Conservation (phyloP, 2,329 filamentous ascomycete genomes). For the Pyrenophora seminiperda region DNA sequence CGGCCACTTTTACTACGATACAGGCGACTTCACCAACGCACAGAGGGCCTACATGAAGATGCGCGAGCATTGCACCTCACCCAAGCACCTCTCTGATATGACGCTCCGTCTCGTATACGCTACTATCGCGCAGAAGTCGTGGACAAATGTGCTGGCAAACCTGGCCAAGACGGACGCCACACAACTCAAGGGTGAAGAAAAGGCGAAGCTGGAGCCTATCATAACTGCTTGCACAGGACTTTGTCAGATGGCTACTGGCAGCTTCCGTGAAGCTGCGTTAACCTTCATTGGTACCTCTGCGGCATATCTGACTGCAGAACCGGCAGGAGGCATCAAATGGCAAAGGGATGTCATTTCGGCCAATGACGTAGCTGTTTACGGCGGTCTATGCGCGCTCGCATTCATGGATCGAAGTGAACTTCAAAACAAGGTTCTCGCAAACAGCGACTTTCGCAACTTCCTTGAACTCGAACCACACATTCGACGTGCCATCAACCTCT, state of each 20-base stretch:
- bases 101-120: constrained; percentile 78
- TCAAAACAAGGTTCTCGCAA: constrained; percentile 77
- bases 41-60: constrained; percentile 82
- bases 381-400: constrained; percentile 85
- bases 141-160: constrained; percentile 69
- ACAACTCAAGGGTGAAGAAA: constrained; percentile 62
- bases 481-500: constrained; percentile 85
- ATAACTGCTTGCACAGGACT: constrained; percentile 67
- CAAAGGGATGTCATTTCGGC: constrained; percentile 76
- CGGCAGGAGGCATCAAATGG: constrained; percentile 56
- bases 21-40: constrained; percentile 74
- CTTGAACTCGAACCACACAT: constrained; percentile 94
- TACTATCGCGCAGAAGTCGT: constrained; percentile 76
- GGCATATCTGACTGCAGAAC: constrained; percentile 48
- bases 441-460: constrained; percentile 82
- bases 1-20: constrained; percentile 79
- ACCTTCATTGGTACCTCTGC: constrained; percentile 70
- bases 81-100: constrained; percentile 83
- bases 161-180: constrained; percentile 62
- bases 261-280: constrained; percentile 70
- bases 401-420: constrained; percentile 83
- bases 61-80: constrained; percentile 85
- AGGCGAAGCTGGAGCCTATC: constrained; percentile 65
- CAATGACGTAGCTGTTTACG: constrained; percentile 92
- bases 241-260: constrained; percentile 61